A percentile compares a stretch with the other conserved stretches of the same genome.
phyloP scores from a whole-genome alignment of 768 basidiomycete genomes.

The Dendrothele bispora region DNA sequence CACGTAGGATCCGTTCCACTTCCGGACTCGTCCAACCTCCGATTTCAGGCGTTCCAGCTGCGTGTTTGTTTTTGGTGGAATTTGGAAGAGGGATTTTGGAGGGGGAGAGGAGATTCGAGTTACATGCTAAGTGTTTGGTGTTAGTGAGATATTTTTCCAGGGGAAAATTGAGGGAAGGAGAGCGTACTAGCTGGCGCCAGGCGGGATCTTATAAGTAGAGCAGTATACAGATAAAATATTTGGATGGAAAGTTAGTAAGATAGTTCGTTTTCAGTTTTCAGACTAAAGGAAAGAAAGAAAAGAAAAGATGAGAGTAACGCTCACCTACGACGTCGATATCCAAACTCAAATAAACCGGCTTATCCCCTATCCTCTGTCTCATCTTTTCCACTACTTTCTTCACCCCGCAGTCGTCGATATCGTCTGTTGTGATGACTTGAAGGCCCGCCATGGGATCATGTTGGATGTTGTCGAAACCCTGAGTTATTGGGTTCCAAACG shows the following conservation, averaged over 20 bases:
- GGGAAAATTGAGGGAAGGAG: too few relatives aligned
- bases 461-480: constrained; percentile 42
- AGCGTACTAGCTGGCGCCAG: constrained; percentile 60
- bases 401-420: constrained; percentile 64
- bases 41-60: constrained; percentile 27
- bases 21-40: constrained; percentile 69
- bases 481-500: too few relatives aligned
- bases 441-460: constrained; percentile 60
- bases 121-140: too few relatives aligned
- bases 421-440: constrained; percentile 56
- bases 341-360: constrained; percentile 46
- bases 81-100: constrained; percentile 3
- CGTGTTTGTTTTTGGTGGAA: neutral
- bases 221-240: too few relatives aligned
- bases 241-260: too few relatives aligned
- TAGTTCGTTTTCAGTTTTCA: too few relatives aligned
- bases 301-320: constrained; percentile 7
- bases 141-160: too few relatives aligned
- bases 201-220: constrained; percentile 54
- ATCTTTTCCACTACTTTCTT: constrained; percentile 55
- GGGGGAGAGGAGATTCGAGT: too few relatives aligned
- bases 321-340: constrained; percentile 35
- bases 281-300: neutral
- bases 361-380: constrained; percentile 52
- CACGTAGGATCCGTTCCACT: constrained; percentile 61